Evolutionary conservation across 192 early-diverging fungal species (phyloP), one percentile per base, ranked within the genome.

Genomic region (Coemansia sp.): DNA sequence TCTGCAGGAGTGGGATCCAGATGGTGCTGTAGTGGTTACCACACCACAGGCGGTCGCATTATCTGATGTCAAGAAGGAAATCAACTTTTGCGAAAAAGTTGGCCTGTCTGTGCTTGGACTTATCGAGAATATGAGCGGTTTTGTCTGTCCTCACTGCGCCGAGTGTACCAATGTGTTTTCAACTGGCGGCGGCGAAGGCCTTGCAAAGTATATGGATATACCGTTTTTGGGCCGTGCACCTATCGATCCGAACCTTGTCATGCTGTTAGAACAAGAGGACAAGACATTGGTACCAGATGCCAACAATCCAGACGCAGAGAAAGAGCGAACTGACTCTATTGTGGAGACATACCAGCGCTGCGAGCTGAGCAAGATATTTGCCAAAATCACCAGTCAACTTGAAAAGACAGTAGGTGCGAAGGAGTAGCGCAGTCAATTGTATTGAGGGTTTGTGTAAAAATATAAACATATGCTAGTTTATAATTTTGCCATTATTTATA

Each of bases 61-160:
- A 56, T 78, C 89, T 26, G 97, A 99, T 80, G 97, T 99, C n/a
- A 86, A 95, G 54, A 97, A 95, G 80, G 97, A 99, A 78, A 88
- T 98, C 63, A 94, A 89, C 75, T 99, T 99, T 70, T 99, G 97
- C 75, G 72, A 81, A 30, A 95, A 97, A 67, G 93, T 95, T 56
- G 88, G 88, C 38, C 78, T 99, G 54, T 88, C 88, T 2, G 87
- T 99, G 41, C 81, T 98, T 19, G 97, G 97, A 0, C 82, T 99
- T 7, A 88, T 99, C 5, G 97, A 99, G 71, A 98, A 98, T 70
- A 97, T 99, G 97, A 89, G 88, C 58, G 97, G 96, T 4, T 99
- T 96, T 78, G 89, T 98, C 6, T 99, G 97, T 61, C 91, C 89
- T 23, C 89, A 90, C 38, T 92, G 91, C 72, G 71, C 85, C 54